A percentile compares a stretch with the other conserved stretches of the same genome.
Conservation (phyloP, 495 filamentous ascomycete genomes). For the Parathielavia appendiculata region DNA sequence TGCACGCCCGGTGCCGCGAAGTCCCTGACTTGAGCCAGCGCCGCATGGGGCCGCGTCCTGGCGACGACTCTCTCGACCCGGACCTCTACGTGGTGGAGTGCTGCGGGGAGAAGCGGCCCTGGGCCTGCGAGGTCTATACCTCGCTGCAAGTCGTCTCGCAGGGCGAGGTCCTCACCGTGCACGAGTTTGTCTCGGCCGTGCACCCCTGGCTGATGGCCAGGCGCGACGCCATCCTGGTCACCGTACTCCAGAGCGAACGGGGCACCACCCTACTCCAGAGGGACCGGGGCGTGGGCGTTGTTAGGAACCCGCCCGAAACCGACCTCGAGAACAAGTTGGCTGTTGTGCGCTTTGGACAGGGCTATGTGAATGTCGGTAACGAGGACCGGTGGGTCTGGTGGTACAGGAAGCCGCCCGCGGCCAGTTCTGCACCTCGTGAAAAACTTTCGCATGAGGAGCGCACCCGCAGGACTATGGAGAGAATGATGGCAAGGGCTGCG, state of each 20-base stretch:
- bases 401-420: neutral
- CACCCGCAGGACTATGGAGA: neutral
- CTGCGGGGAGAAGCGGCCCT: conserved; percentile 8
- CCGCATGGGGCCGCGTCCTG: conserved; percentile 5
- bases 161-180: conserved; percentile 6
- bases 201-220: conserved; percentile 7
- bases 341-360: neutral
- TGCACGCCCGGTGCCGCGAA: conserved; percentile 2
- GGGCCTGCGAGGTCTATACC: neutral
- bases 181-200: conserved; percentile 7
- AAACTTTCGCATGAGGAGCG: neutral
- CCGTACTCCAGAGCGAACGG: no score
- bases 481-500: conserved; percentile 5
- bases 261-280: no score
- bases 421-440: neutral
- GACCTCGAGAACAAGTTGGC: conserved; percentile 5
- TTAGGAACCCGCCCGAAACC: no score
- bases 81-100: neutral
- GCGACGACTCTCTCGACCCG: neutral
- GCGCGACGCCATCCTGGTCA: conserved; percentile 8
- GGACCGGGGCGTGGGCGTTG: no score
- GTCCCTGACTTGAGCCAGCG: neutral
- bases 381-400: conserved; percentile 4
- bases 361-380: neutral
- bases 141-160: conserved; percentile 3